Conservation (phyloP, 2,329 filamentous ascomycete species). For the Colletotrichum lini region DNA sequence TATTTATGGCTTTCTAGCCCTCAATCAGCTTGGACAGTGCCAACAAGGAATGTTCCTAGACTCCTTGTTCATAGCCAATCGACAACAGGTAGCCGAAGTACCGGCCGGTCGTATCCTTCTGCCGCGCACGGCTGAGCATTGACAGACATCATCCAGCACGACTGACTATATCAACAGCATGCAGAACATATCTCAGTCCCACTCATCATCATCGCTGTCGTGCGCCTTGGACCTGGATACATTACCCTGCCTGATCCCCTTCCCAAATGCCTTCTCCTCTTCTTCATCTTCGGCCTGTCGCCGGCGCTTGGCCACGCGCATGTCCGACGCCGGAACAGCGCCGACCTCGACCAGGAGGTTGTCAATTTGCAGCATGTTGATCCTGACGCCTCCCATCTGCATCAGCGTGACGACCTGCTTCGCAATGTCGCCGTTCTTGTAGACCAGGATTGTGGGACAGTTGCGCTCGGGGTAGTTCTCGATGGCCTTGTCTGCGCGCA, state of each 20-base stretch:
- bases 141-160: background rate
- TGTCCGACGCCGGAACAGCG: slow-evolving; percentile 83
- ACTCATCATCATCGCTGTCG: slow-evolving; percentile 71
- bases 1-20: background rate
- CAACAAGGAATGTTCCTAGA: background rate
- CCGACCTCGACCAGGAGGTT: slow-evolving; percentile 85
- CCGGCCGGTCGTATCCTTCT: background rate
- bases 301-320: slow-evolving; percentile 78
- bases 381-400: slow-evolving; percentile 81
- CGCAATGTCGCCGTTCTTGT: slow-evolving; percentile 92
- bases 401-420: slow-evolving; percentile 92
- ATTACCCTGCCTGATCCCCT: slow-evolving; percentile 67
- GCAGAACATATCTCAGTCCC: slow-evolving; percentile 63
- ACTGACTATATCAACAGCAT: background rate
- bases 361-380: slow-evolving; percentile 82
- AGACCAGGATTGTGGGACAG: slow-evolving; percentile 93
- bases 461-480: slow-evolving; percentile 97
- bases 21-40: background rate
- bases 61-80: background rate
- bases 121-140: background rate
- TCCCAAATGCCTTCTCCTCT: slow-evolving; percentile 67
- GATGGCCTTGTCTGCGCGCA: slow-evolving; percentile 91
- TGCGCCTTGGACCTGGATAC: slow-evolving; percentile 57
- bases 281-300: slow-evolving; percentile 73
- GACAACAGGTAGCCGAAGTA: too few relatives aligned